Evolutionary conservation across 305 asterid species (phyloP), one percentile per base, ranked within the genome.

Genomic region (Fraxinus baroniana): DNA sequence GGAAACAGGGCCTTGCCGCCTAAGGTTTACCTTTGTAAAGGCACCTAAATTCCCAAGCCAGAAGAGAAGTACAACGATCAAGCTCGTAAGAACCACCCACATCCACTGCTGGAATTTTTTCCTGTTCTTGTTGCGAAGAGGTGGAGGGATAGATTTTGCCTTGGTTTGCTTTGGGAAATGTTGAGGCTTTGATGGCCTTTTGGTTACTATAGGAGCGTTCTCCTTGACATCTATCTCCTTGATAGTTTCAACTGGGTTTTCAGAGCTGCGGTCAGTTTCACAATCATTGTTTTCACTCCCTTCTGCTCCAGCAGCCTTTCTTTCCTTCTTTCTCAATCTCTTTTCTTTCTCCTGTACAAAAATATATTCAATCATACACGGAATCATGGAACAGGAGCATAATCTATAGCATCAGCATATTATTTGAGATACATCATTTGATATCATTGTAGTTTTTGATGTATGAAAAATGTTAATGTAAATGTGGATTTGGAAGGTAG

Each of bases 311-410:
- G 37, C 22, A 18, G 82, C 89, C 88, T 85, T 90, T 79, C 85
- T 85, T 84, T 88, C 95, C 87, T 86, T 91, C 90, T 90, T 91
- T 33, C 91, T 79, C 85, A 87, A 62, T 77, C 88, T 89, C 88
- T 88, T 91, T 87, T 91, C 94, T 75, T 86, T 88, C 78, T 91
- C 94, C 95, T 91, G 78, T 9, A 81, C 44, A 85, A 44, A 22
- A 79, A 62, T 35, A 83, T n/a, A 79, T 35, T 44, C 22, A 72
- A 22, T 22, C 44, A 64, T 79, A 30, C 28, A 35, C n/a, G 1
- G 0, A 7, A 68, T 4, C 15, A 10, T 55, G 36, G 22, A 74
- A 30, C 75, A 49, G 30, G 7, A 5, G 77, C 26, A 35, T 35
- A 57, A 74, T 73, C 10, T 41, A 81, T 9, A 22, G 35, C 46